A percentile compares a stretch with the other conserved stretches of the same genome.
phyloP scores from a whole-genome alignment of 164 flowering plant species.

The Tinospora cordifolia region DNA sequence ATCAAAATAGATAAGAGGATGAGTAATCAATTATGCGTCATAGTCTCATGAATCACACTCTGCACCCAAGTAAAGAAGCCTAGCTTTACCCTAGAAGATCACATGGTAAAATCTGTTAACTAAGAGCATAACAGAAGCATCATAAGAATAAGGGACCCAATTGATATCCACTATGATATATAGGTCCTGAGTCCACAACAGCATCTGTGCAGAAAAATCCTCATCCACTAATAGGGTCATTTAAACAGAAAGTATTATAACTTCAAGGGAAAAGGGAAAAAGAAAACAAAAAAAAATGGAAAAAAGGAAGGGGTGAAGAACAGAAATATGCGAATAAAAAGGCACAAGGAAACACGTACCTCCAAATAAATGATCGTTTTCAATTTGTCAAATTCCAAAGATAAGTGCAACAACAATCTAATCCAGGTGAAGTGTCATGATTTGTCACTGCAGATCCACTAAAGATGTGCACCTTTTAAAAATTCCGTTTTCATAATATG shows the following conservation, averaged over 20 bases:
- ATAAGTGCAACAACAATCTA: neutral
- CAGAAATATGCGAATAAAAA: neutral
- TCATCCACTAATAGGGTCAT: neutral
- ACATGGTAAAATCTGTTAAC: neutral
- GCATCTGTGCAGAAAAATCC: neutral
- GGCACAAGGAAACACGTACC: neutral
- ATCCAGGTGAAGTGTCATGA: neutral
- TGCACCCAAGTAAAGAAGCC: neutral
- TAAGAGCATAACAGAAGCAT: neutral
- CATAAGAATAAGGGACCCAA: neutral
- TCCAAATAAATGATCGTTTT: neutral
- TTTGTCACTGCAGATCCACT: neutral
- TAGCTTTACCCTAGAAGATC: neutral
- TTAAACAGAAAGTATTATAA: neutral
- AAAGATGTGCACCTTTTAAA: neutral
- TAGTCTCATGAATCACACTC: neutral
- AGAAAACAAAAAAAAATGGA: neutral
- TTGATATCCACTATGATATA: neutral
- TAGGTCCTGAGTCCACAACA: neutral
- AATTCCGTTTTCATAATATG: neutral
- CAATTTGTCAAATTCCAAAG: neutral
- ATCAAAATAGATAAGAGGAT: neutral
- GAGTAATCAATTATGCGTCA: neutral
- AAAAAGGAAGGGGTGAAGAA: neutral
- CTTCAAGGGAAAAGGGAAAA: neutral